These are phyloP conservation scores for Leonotis leonurus DNA, from an alignment of 257 asterid species.

Conservation along the genomic window DNA sequence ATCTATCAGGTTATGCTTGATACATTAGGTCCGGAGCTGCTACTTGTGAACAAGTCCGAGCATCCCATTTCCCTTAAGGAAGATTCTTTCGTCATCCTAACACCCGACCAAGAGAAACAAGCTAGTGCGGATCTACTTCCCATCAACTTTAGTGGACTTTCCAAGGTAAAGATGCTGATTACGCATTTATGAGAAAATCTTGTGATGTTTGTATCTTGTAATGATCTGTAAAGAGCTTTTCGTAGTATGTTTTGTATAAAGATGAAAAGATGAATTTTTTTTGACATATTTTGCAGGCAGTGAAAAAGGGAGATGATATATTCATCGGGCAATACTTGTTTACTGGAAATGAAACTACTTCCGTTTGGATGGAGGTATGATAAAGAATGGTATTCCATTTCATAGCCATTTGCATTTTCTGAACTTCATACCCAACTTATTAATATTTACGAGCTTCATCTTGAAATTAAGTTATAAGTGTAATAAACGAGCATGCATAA, in stretches of 20 bases:
- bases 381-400: neutral
- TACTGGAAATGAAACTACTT: conserved; percentile 60
- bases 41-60: conserved; percentile 50
- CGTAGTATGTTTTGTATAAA: no score
- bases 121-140: conserved; percentile 61
- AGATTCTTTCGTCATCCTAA: conserved; percentile 39
- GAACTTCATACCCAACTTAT: neutral
- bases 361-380: conserved; percentile 56
- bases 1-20: conserved; percentile 64
- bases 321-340: conserved; percentile 62
- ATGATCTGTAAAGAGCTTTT: neutral
- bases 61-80: conserved; percentile 48
- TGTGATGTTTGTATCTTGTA: neutral
- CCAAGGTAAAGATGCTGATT: conserved; percentile 36
- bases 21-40: conserved; percentile 72
- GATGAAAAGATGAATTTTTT: neutral
- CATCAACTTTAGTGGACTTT: conserved; percentile 48
- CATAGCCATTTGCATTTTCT: neutral
- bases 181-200: neutral
- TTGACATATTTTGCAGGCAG: conserved; percentile 26
- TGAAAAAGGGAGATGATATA: conserved; percentile 43
- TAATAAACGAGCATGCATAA: neutral
- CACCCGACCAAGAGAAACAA: conserved; percentile 56
- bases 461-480: neutral
- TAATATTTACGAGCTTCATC: neutral